Evolutionary conservation across 106 monocot species (phyloP), one percentile per base, ranked within the genome.

Genomic region (Dendrobium officinale): DNA sequence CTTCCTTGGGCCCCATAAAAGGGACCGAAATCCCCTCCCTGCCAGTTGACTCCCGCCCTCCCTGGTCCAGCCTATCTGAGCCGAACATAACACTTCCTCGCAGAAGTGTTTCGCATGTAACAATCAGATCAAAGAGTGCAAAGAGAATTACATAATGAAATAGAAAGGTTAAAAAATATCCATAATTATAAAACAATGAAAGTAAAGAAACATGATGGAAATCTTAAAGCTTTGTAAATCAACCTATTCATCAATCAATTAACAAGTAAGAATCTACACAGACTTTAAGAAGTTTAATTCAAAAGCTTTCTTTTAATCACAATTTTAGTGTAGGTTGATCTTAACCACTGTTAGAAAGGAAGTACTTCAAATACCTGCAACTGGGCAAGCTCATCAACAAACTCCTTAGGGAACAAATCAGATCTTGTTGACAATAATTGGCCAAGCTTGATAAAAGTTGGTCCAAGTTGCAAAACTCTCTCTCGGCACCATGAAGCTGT

Each of bases 401-500:
- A 99, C 78, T 95, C 99, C 66, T 31, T 83, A 47, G 99, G 95
- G 66, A 99, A 91, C 42, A 99, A 85, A 88, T 99, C 95, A 78
- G 95, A 93, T 70, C 95, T 89, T 29, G 93, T 95, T 24, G 99
- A 99, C 26, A 90, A 99, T 77, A 95, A 81, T 81, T 99, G 99
- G 66, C 95, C 99, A 42, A 93, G 72, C 75, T 99, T 99, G 61
- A 99, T 95, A 82, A 99, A 95, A 72, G 91, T 91, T 77, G 99
- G 95, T 33, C 99, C 99, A 37, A 99, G 88, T 81, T 99, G 92
- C 75, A 99, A 79, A 10, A 95, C 88, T 80, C 90, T 85, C 78
- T 95, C 95, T 80, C 91, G 88, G 80, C 95, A 82, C 99, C 99
- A 99, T 83, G 90, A 82, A 75, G 95, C 99, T 80, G 99, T 95